Percentiles rank a stretch among this genome's conserved stretches.
Evolutionary conservation across 768 basidiomycete genomes (phyloP).

Genomic region (Leccinum imitatum): DNA sequence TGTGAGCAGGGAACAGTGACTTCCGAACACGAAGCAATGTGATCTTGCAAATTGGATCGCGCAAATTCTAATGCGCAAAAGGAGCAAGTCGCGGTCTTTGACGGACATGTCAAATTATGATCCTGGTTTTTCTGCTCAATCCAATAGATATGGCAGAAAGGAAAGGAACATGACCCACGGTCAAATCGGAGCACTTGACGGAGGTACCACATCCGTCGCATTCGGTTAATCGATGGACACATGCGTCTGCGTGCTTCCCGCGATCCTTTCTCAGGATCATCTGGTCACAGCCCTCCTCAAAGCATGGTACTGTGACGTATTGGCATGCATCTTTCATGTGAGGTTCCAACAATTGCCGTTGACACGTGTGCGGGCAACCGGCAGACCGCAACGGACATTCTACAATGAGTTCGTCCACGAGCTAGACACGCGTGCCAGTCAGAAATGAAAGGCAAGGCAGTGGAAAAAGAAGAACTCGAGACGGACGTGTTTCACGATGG

Average conservation of each 20-base stretch:
- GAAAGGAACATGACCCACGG: slow-evolving; percentile 33
- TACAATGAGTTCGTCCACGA: slow-evolving; percentile 80
- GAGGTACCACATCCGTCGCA: slow-evolving; percentile 41
- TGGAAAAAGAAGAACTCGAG: slow-evolving; percentile 7
- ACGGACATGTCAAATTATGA: slow-evolving; percentile 41
- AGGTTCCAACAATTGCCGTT: slow-evolving; percentile 61
- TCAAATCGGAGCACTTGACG: slow-evolving; percentile 23
- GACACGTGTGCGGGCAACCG: slow-evolving; percentile 64
- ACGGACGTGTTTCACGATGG: slow-evolving; percentile 63
- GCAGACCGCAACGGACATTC: slow-evolving; percentile 60
- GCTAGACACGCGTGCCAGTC: slow-evolving; percentile 39
- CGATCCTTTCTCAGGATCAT: slow-evolving; percentile 46
- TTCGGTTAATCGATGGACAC: slow-evolving; percentile 35
- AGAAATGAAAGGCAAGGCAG: slow-evolving; percentile 4
- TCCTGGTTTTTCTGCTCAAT: slow-evolving; percentile 27
- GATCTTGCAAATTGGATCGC: slow-evolving; percentile 35
- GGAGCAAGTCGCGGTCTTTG: slow-evolving; percentile 37
- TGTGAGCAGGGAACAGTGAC: slow-evolving; percentile 45
- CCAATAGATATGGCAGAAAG: not conserved
- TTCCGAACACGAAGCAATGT: slow-evolving; percentile 40
- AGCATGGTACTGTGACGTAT: slow-evolving; percentile 54
- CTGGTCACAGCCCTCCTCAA: slow-evolving; percentile 45
- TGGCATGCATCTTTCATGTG: slow-evolving; percentile 65
- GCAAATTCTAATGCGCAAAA: slow-evolving; percentile 40
- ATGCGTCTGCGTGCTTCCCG: slow-evolving; percentile 41